phyloP scores from a whole-genome alignment of 441 rosid species.

The Jatropha podagrica region DNA sequence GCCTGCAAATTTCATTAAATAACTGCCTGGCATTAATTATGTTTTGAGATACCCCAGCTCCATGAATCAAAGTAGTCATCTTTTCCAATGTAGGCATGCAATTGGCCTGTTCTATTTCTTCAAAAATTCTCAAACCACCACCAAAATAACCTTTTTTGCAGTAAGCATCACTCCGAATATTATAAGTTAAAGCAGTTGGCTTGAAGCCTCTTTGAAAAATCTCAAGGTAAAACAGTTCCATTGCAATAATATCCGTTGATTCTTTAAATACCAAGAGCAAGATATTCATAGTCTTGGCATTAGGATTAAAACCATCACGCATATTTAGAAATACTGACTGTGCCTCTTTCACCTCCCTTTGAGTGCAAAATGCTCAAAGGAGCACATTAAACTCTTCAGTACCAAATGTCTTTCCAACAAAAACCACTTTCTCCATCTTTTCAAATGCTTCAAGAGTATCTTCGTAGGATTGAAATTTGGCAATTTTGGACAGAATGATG shows the following conservation, averaged over 20 bases:
- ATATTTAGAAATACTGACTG: conserved; percentile 58
- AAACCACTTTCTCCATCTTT: conserved; percentile 60
- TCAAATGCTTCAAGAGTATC: conserved; percentile 65
- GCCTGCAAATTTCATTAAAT: conserved; percentile 62
- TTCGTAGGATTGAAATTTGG: conserved; percentile 59
- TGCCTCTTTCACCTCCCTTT: conserved; percentile 81
- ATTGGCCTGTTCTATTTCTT: conserved; percentile 56
- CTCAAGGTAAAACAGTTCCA: conserved; percentile 79
- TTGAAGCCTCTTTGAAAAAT: conserved; percentile 71
- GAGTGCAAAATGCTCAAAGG: conserved; percentile 61
- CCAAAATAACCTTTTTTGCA: conserved; percentile 68
- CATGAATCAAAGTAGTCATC: conserved; percentile 77
- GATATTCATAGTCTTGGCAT: conserved; percentile 75
- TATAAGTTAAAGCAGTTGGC: conserved; percentile 54
- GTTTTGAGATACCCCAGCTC: conserved; percentile 65
- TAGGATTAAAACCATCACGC: conserved; percentile 51
- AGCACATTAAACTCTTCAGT: conserved; percentile 75
- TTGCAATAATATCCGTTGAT: conserved; percentile 66
- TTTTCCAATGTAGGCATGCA: conserved; percentile 51
- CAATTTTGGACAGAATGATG: conserved; percentile 66
- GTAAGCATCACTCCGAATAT: conserved; percentile 70
- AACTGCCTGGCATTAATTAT: conserved; percentile 57
- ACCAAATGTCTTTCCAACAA: conserved; percentile 52
- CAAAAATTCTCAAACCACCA: conserved; percentile 68
- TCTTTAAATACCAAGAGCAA: conserved; percentile 81